phyloP scores from a whole-genome alignment of 768 basidiomycete genomes.

The Pisolithus orientalis region DNA sequence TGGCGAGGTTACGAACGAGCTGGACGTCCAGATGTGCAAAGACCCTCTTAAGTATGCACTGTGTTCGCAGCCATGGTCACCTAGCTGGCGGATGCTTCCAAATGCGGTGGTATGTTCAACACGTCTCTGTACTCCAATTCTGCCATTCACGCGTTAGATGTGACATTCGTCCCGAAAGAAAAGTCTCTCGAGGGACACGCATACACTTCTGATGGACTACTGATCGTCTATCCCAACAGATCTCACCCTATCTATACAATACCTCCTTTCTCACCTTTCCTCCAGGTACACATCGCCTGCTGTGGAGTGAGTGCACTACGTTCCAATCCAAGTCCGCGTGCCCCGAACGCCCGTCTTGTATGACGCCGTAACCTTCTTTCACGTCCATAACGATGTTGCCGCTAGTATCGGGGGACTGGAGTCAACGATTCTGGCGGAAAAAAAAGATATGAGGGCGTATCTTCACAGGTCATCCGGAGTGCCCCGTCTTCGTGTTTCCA shows the following conservation, averaged over 20 bases:
- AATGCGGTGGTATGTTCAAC: background rate
- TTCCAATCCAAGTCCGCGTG: conserved; percentile 63
- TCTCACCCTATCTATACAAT: conserved; percentile 33
- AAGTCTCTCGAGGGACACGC: conserved; percentile 12
- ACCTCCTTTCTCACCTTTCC: background rate
- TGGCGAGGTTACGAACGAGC: background rate
- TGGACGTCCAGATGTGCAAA: background rate
- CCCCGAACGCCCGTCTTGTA: conserved; percentile 45
- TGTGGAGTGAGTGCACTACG: conserved; percentile 64
- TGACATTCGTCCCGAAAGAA: background rate
- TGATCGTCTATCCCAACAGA: conserved; percentile 29
- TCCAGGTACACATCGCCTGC: conserved; percentile 45
- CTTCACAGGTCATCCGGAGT: conserved; percentile 41
- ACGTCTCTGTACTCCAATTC: background rate
- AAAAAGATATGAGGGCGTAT: conserved; percentile 55
- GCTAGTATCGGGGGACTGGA: conserved; percentile 57
- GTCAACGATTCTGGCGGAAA: conserved; percentile 47
- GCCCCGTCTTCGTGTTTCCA: background rate
- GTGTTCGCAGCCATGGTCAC: background rate
- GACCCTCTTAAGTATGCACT: background rate
- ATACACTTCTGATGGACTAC: conserved; percentile 21
- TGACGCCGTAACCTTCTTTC: conserved; percentile 70
- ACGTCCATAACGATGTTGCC: conserved; percentile 56
- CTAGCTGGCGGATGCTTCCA: background rate
- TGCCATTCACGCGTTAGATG: background rate